Conservation (phyloP, 257 asterid species). For the Galeopsis tetrahit region DNA sequence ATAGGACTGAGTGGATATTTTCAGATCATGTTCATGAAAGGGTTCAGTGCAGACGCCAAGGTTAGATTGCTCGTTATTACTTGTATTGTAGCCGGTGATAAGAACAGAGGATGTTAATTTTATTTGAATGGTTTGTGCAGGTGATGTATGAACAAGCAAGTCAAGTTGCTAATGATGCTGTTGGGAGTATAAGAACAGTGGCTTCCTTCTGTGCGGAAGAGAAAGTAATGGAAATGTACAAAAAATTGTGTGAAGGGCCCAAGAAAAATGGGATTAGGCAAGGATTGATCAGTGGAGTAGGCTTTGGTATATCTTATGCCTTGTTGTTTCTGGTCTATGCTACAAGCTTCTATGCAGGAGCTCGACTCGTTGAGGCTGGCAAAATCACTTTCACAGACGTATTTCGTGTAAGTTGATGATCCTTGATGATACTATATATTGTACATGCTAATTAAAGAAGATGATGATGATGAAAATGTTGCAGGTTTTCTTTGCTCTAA, state of each 20-base stretch:
- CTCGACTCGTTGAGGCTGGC: slow-evolving; percentile 72
- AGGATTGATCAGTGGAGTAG: slow-evolving; percentile 77
- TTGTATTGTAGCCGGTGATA: background rate
- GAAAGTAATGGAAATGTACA: slow-evolving; percentile 73
- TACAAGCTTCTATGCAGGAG: slow-evolving; percentile 90
- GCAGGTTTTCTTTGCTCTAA: slow-evolving; percentile 90
- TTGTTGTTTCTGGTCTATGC: slow-evolving; percentile 75
- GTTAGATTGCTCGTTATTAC: slow-evolving; percentile 26
- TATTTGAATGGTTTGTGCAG: slow-evolving; percentile 39
- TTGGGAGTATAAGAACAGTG: slow-evolving; percentile 81
- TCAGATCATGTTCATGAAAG: slow-evolving; percentile 57
- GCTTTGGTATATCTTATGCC: slow-evolving; percentile 67
- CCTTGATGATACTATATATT: background rate
- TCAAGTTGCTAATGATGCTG: slow-evolving; percentile 88
- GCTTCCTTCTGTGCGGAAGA: slow-evolving; percentile 95
- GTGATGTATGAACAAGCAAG: slow-evolving; percentile 87
- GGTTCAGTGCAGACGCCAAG: slow-evolving; percentile 71
- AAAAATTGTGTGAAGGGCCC: slow-evolving; percentile 77
- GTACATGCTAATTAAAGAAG: background rate
- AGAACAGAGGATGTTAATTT: background rate
- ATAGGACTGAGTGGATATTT: slow-evolving; percentile 53
- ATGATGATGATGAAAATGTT: slow-evolving; percentile 1
- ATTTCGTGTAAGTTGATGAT: slow-evolving; percentile 65
- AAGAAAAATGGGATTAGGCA: slow-evolving; percentile 64
- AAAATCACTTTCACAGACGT: slow-evolving; percentile 71